Conservation (phyloP, 805 yeast species). For the Suhomyces pyralidae region DNA sequence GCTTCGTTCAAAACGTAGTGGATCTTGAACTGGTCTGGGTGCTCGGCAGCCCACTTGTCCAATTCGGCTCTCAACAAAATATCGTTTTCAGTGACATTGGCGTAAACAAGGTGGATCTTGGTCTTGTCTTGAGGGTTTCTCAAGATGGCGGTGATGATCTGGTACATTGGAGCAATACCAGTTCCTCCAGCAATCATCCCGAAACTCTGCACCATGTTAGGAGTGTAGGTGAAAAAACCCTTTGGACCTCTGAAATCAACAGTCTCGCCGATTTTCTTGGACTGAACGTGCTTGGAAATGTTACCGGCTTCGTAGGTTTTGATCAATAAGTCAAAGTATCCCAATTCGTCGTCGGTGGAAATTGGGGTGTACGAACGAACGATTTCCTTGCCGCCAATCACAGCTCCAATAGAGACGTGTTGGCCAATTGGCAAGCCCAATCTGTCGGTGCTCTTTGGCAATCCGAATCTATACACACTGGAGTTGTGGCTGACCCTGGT, state of each 20-base stretch:
- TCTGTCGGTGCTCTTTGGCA: conserved; percentile 69
- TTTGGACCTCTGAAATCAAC: conserved; percentile 86
- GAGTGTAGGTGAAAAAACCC: conserved; percentile 79
- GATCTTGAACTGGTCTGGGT: conserved; percentile 59
- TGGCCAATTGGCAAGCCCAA: conserved; percentile 94
- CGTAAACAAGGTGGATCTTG: conserved; percentile 70
- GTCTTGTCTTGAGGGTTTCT: conserved; percentile 77
- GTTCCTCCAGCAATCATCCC: conserved; percentile 98
- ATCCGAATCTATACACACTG: conserved; percentile 76
- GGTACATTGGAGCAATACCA: conserved; percentile 95
- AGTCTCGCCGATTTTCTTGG: conserved; percentile 72
- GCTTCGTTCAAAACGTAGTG: conserved; percentile 76
- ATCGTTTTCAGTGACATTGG: conserved; percentile 76
- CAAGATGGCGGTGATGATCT: conserved; percentile 78
- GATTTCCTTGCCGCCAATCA: conserved; percentile 73
- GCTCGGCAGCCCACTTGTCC: conserved; percentile 56
- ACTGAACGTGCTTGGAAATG: conserved; percentile 70
- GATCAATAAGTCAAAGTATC: conserved; percentile 80
- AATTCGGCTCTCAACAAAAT: conserved; percentile 78
- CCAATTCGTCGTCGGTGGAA: conserved; percentile 73
- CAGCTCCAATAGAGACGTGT: conserved; percentile 79
- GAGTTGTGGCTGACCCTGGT: conserved; percentile 76
- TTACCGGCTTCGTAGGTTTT: conserved; percentile 85
- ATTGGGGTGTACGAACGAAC: conserved; percentile 90
- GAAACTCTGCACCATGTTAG: conserved; percentile 69